Conservation (phyloP, 306 rosid species). For the Senna tora region DNA sequence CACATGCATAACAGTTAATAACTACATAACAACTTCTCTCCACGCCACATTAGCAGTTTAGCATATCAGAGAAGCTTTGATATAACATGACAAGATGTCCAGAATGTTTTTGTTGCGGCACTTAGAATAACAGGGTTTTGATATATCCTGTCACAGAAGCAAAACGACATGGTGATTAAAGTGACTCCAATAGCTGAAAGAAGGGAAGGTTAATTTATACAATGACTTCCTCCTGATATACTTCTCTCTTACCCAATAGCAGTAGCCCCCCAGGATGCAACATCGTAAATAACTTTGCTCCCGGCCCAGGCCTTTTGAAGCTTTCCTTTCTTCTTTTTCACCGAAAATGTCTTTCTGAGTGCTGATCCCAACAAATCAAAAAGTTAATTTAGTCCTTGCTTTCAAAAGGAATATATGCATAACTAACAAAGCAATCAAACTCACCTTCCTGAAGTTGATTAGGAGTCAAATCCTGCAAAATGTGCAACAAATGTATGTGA, state of each 20-base stretch:
- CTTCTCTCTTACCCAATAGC: conserved; percentile 77
- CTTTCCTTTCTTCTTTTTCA: conserved; percentile 83
- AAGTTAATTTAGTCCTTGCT: conserved; percentile 16
- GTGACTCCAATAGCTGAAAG: conserved; percentile 6
- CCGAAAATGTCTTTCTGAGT: conserved; percentile 80
- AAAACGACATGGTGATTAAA: conserved; percentile 8
- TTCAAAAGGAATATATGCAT: conserved; percentile 8
- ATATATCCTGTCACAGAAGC: conserved; percentile 65
- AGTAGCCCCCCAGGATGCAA: conserved; percentile 98
- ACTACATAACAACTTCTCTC: too few species aligned
- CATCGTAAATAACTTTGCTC: conserved; percentile 86
- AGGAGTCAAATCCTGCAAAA: conserved; percentile 85
- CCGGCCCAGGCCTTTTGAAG: conserved; percentile 93
- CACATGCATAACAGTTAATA: conserved; percentile 4
- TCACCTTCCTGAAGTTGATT: conserved; percentile 82
- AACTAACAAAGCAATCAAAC: conserved; percentile 31
- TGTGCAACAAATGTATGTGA: conserved; percentile 34
- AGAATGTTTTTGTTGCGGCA: conserved; percentile 75
- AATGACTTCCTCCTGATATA: neutral
- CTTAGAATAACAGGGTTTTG: conserved; percentile 74
- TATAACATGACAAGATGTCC: conserved; percentile 75
- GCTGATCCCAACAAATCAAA: conserved; percentile 48
- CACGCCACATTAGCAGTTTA: too few species aligned
- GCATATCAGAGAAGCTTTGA: conserved; percentile 68
- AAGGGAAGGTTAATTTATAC: neutral